Evolutionary conservation across 1,284 basidiomycete genomes (phyloP).

Genomic region (Ustilago nuda): DNA sequence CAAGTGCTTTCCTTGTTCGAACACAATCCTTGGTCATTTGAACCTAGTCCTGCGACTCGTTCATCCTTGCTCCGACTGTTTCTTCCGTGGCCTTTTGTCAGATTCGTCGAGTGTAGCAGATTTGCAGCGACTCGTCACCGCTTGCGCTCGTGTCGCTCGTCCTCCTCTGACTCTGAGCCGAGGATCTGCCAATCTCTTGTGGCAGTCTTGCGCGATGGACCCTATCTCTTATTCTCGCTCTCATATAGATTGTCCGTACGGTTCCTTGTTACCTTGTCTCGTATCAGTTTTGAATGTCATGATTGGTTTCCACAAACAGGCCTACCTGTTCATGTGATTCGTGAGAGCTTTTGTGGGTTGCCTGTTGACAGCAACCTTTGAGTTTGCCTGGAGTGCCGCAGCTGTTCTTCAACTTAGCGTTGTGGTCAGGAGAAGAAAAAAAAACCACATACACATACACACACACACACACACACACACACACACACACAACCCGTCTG

Average conservation of each 20-base stretch:
- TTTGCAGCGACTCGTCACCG: conserved; percentile 49
- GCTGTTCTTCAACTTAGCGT: no score
- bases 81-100: neutral
- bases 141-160: conserved; percentile 14
- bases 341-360: neutral
- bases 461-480: no score
- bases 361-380: neutral
- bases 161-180: neutral
- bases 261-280: conserved; percentile 38
- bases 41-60: conserved; percentile 10
- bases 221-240: conserved; percentile 10
- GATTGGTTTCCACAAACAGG: conserved; percentile 24
- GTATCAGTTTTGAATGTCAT: conserved; percentile 47
- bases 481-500: no score
- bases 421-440: no score
- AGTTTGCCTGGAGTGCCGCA: no score
- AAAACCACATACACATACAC: no score
- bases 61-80: conserved; percentile 7
- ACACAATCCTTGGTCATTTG: neutral
- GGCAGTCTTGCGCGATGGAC: conserved; percentile 9
- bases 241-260: conserved; percentile 38
- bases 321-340: neutral
- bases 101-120: conserved; percentile 1
- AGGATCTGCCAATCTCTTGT: neutral
- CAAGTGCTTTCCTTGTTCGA: conserved; percentile 22